Evolutionary conservation across 164 flowering plant species (phyloP), one percentile per base, ranked within the genome.

Genomic region (Malania oleifera): DNA sequence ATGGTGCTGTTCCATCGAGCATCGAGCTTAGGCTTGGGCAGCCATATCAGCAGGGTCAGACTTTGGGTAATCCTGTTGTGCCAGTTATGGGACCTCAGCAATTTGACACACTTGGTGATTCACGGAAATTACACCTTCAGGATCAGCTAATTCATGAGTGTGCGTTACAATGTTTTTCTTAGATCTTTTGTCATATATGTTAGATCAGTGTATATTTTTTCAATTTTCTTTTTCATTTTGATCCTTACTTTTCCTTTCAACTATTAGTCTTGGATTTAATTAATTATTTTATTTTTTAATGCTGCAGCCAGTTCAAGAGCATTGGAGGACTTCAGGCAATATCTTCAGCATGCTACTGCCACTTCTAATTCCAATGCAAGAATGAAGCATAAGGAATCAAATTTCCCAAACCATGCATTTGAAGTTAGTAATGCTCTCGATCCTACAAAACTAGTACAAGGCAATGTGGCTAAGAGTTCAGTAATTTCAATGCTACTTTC

Each of bases 1-100:
- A 55, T 51, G 75, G 52, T 65, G 69, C 61, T 37, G 52, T 68
- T 65, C 47, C 79, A 14, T 85, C 91, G 7, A 79, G 70, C 54
- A 67, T 79, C 62, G 91, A 85, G 68, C 64, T 85, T 73, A 82
- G 72, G 62, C 91, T 85, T 74, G 87, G 91, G 49, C 87, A 82
- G 55, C 91, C 86, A 63, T 67, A 75, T 68, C 80, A 79, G 59
- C 78, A 68, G 40, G 64, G 66, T 67, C 50, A 54, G 48, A 49
- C 64, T 51, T 41, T 64, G 54, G 70, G 70, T 60, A 59, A 49
- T 59, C 59, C 73, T 26, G 46, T 51, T 52, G 40, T 48, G 28
- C 41, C 73, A 60, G 43, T 54, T 20, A 4, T 61, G 17, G 64
- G 41, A 28, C 49, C 76, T 57, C 70, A 67, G 59, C 38, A 54